Evolutionary conservation across 2,329 filamentous ascomycete genomes (phyloP).

Genomic region (Neofusicoccum umdonicola): DNA sequence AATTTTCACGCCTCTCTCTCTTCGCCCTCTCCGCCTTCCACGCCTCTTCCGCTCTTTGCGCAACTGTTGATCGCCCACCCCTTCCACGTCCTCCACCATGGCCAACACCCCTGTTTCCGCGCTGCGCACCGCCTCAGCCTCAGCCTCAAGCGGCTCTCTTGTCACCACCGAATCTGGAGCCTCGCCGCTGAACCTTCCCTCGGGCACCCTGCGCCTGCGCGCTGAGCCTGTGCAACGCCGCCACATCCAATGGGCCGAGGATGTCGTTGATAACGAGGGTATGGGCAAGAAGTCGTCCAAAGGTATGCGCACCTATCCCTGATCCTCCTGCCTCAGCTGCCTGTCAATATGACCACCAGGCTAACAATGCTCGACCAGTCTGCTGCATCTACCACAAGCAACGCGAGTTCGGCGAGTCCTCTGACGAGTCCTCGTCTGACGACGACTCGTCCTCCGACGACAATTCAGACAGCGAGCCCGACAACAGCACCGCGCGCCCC

Average conservation of each 20-base stretch:
- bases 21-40: background rate
- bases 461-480: slow-evolving; percentile 55
- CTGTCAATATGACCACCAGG: background rate
- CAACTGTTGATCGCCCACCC: slow-evolving; percentile 8
- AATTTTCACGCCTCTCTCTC: slow-evolving; percentile 16
- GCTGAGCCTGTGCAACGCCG: slow-evolving; percentile 47
- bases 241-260: slow-evolving; percentile 86
- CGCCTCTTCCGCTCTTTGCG: slow-evolving; percentile 5
- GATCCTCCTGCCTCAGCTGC: background rate
- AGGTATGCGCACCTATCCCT: slow-evolving; percentile 54
- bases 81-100: slow-evolving; percentile 25
- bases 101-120: slow-evolving; percentile 21
- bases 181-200: slow-evolving; percentile 33
- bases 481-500: slow-evolving; percentile 49
- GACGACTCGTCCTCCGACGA: slow-evolving; percentile 58
- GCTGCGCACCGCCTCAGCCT: slow-evolving; percentile 20
- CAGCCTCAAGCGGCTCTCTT: slow-evolving; percentile 23
- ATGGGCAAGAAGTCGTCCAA: slow-evolving; percentile 93
- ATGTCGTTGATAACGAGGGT: slow-evolving; percentile 92
- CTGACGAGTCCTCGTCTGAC: slow-evolving; percentile 72
- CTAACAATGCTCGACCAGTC: slow-evolving; percentile 55
- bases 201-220: slow-evolving; percentile 41
- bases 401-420: slow-evolving; percentile 60
- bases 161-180: slow-evolving; percentile 32
- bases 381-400: slow-evolving; percentile 98